These are phyloP conservation scores for Eucommia ulmoides DNA, from an alignment of 257 asterid species.

Conservation along the genomic window DNA sequence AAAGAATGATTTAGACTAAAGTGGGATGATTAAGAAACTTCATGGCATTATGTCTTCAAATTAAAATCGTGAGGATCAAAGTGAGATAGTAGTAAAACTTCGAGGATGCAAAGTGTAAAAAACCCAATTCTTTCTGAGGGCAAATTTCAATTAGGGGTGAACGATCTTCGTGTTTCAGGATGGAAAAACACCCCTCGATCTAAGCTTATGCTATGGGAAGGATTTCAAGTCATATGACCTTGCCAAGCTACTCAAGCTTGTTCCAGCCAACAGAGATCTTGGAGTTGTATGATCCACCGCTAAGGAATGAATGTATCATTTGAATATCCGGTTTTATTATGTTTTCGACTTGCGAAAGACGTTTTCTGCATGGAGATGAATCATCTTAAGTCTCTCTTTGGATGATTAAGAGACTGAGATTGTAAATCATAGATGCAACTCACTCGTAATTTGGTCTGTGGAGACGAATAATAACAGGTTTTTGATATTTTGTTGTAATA, in stretches of 20 bases:
- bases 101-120: no score
- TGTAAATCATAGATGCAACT: no score
- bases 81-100: no score
- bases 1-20: no score
- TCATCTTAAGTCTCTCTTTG: background rate
- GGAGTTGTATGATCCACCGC: constrained; percentile 8
- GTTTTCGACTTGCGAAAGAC: background rate
- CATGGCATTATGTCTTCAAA: no score
- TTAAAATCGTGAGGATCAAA: no score
- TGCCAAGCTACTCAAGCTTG: constrained; percentile 71
- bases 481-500: no score
- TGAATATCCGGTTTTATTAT: background rate
- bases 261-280: constrained; percentile 39
- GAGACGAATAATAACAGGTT: no score
- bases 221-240: constrained; percentile 91
- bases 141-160: background rate
- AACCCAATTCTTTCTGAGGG: background rate
- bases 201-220: constrained; percentile 79
- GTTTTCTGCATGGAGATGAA: background rate
- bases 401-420: background rate
- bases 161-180: constrained; percentile 25
- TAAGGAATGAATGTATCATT: background rate
- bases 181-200: constrained; percentile 61
- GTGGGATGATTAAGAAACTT: no score
- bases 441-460: no score